These are phyloP conservation scores for Teunomyces funiuensis DNA, from an alignment of 805 yeast genomes.

Conservation along the genomic window DNA sequence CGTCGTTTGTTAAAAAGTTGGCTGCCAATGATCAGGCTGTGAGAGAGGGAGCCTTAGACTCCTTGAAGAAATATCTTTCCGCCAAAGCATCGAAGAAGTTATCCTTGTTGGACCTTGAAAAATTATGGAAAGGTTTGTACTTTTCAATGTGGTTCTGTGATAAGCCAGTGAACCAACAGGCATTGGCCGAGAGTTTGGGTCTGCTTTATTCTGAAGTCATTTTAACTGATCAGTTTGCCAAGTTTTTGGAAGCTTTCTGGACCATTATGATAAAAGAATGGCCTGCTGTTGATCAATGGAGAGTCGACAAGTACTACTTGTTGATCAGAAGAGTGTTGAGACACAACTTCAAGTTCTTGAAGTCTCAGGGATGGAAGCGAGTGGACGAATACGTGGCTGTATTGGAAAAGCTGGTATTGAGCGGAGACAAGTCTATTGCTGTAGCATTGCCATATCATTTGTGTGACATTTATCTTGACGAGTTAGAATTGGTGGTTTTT, in stretches of 20 bases:
- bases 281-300: slow-evolving; percentile 78
- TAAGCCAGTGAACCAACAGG: slow-evolving; percentile 87
- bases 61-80: slow-evolving; percentile 58
- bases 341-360: slow-evolving; percentile 60
- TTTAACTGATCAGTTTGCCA: slow-evolving; percentile 41
- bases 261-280: slow-evolving; percentile 74
- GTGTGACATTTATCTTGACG: slow-evolving; percentile 81
- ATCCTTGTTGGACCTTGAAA: slow-evolving; percentile 59
- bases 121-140: slow-evolving; percentile 95
- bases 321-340: slow-evolving; percentile 75
- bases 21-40: slow-evolving; percentile 81
- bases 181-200: slow-evolving; percentile 73
- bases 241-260: slow-evolving; percentile 80
- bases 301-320: slow-evolving; percentile 84
- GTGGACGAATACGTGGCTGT: slow-evolving; percentile 51
- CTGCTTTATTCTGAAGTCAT: slow-evolving; percentile 47
- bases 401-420: slow-evolving; percentile 47
- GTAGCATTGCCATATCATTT: slow-evolving; percentile 82
- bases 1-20: slow-evolving; percentile 70
- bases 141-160: slow-evolving; percentile 97
- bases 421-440: slow-evolving; percentile 61
- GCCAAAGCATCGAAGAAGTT: slow-evolving; percentile 40
- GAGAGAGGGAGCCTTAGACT: slow-evolving; percentile 70
- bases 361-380: slow-evolving; percentile 55
- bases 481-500: slow-evolving; percentile 66